Percentiles rank a stretch among this genome's conserved stretches.
phyloP scores from a whole-genome alignment of 2,329 filamentous ascomycete species.

The Talaromyces marneffei region DNA sequence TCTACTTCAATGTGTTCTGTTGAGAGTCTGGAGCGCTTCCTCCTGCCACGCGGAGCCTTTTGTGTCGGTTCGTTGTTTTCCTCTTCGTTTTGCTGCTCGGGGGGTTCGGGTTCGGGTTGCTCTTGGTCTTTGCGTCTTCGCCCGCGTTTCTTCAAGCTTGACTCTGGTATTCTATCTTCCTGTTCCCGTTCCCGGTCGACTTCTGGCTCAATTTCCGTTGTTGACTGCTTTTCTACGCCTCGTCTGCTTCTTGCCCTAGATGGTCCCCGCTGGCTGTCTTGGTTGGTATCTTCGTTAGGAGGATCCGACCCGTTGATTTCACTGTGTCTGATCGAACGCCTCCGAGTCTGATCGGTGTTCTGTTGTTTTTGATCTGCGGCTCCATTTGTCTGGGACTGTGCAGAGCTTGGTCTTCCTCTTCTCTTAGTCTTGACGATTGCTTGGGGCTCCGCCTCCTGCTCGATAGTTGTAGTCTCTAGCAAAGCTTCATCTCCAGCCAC shows the following conservation, averaged over 20 bases:
- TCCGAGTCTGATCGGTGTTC: neutral
- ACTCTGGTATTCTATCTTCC: neutral
- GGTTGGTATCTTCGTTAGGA: neutral
- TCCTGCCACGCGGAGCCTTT: slow-evolving; percentile 6
- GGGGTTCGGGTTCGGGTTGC: neutral
- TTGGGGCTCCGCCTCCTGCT: neutral
- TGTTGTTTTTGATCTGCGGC: neutral
- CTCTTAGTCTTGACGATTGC: neutral
- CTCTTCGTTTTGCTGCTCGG: neutral
- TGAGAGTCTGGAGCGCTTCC: neutral
- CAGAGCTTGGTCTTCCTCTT: slow-evolving; percentile 4
- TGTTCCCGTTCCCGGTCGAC: neutral
- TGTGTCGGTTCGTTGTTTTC: neutral
- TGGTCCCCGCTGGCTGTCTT: neutral
- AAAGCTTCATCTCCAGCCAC: neutral
- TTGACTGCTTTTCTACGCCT: neutral
- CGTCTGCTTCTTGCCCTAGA: neutral
- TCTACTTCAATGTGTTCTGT: slow-evolving; percentile 7
- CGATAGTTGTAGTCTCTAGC: neutral
- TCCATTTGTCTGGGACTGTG: neutral
- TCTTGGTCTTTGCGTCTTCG: neutral
- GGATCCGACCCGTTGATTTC: neutral
- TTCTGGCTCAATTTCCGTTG: neutral
- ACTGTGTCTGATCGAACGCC: neutral
- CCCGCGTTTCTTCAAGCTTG: neutral